A percentile compares a stretch with the other conserved stretches of the same genome.
These are phyloP conservation scores for Coelastrella sp. DNA, from an alignment of 139 green algal genomes.

Conservation along the genomic window DNA sequence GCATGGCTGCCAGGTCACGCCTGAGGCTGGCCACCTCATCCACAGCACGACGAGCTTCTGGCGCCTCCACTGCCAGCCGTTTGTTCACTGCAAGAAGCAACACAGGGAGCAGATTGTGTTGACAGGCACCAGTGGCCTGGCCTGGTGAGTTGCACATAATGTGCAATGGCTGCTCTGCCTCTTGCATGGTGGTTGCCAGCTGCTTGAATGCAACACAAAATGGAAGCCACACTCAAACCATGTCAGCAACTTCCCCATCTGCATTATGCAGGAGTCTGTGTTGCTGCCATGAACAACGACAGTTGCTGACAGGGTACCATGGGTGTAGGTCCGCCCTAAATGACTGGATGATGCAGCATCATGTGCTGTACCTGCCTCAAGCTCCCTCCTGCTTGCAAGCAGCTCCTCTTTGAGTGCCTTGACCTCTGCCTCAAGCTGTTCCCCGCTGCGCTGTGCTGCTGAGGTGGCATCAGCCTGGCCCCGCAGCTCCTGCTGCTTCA, in stretches of 20 bases:
- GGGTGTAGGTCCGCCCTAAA: too few relatives aligned
- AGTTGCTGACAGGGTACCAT: too few relatives aligned
- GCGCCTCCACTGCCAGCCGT: not conserved
- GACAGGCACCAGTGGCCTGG: not conserved
- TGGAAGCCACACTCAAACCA: too few relatives aligned
- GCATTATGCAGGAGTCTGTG: too few relatives aligned
- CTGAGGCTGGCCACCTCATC: not conserved
- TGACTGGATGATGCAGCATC: too few relatives aligned
- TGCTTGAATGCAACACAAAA: too few relatives aligned
- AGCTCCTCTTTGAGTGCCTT: not conserved
- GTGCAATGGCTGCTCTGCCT: not conserved
- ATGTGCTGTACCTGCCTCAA: constrained; percentile 16
- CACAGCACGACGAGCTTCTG: not conserved
- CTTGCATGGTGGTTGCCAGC: not conserved
- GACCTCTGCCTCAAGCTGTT: not conserved
- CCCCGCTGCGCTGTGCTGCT: not conserved
- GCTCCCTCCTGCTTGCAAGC: not conserved
- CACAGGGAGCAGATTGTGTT: not conserved
- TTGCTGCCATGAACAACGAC: too few relatives aligned
- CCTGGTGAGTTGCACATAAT: not conserved
- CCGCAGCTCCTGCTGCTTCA: constrained; percentile 12
- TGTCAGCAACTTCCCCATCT: too few relatives aligned
- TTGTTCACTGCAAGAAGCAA: not conserved
- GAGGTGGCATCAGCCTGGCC: not conserved
- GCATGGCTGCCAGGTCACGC: not conserved